These are phyloP conservation scores for Cymbidium sinense DNA, from an alignment of 106 monocot genomes.

Conservation along the genomic window DNA sequence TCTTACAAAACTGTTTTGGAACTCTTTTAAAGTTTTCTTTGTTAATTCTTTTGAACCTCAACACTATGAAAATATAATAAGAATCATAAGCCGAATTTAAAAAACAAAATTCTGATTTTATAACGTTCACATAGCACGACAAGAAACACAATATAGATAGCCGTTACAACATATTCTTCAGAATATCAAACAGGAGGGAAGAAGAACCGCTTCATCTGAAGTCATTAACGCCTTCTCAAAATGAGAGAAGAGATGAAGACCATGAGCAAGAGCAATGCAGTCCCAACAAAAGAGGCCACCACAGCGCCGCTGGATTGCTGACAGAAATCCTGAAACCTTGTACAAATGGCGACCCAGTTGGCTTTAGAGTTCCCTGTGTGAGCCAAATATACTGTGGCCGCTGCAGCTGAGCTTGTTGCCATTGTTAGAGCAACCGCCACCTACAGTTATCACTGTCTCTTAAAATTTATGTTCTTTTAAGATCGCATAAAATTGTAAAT, in stretches of 20 bases:
- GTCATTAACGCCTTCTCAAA: background rate
- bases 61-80: too few species aligned
- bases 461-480: background rate
- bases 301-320: conserved; percentile 6
- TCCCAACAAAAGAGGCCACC: conserved; percentile 15
- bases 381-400: conserved; percentile 58
- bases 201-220: background rate
- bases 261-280: conserved; percentile 6
- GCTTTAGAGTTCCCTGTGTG: conserved; percentile 64
- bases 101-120: too few species aligned
- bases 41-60: too few species aligned
- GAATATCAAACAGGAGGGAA: background rate
- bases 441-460: conserved; percentile 14
- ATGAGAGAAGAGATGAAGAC: conserved; percentile 10
- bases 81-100: too few species aligned
- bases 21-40: too few species aligned
- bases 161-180: too few species aligned
- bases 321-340: too few species aligned
- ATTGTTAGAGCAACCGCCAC: conserved; percentile 39
- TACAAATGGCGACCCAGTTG: too few species aligned
- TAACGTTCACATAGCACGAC: too few species aligned
- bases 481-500: too few species aligned
- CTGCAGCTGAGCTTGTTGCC: conserved; percentile 44
- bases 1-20: too few species aligned
- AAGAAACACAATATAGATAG: too few species aligned